Evolutionary conservation across 2,329 filamentous ascomycete genomes (phyloP).

Genomic region (Xylogone sp.): DNA sequence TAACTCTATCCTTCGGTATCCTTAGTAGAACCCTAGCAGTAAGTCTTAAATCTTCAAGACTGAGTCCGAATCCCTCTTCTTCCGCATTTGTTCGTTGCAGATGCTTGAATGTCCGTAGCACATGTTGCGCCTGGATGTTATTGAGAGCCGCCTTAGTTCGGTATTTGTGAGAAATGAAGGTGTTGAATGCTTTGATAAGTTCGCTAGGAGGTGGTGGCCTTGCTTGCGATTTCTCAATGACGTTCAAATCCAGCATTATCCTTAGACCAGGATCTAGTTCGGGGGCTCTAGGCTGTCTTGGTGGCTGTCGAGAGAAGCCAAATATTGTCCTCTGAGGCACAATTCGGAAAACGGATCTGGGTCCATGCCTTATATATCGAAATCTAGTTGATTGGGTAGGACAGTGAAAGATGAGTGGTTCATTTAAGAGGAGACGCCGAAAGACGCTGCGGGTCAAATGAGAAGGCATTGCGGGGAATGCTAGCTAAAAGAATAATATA

Average conservation of each 20-base stretch:
- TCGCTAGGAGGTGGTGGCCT: slow-evolving; percentile 62
- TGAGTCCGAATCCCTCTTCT: slow-evolving; percentile 13
- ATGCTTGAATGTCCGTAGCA: slow-evolving; percentile 57
- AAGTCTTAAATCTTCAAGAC: slow-evolving; percentile 9
- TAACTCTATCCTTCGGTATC: slow-evolving; percentile 18
- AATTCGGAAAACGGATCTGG: slow-evolving; percentile 26
- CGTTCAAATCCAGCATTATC: slow-evolving; percentile 64
- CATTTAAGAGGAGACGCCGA: slow-evolving; percentile 50
- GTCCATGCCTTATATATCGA: slow-evolving; percentile 30
- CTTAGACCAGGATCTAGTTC: slow-evolving; percentile 68
- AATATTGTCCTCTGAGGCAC: slow-evolving; percentile 54
- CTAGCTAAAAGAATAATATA: slow-evolving; percentile 9
- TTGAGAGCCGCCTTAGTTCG: slow-evolving; percentile 49
- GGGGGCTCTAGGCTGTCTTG: slow-evolving; percentile 56
- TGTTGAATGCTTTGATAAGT: slow-evolving; percentile 59
- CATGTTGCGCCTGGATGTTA: slow-evolving; percentile 62
- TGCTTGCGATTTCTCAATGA: slow-evolving; percentile 57
- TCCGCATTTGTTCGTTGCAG: slow-evolving; percentile 36
- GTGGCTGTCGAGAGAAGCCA: slow-evolving; percentile 56
- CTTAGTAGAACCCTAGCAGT: slow-evolving; percentile 12
- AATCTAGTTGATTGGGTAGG: slow-evolving; percentile 25
- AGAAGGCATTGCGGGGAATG: slow-evolving; percentile 48
- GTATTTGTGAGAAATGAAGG: slow-evolving; percentile 58
- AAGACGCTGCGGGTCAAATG: slow-evolving; percentile 58
- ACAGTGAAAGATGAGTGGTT: slow-evolving; percentile 32